Evolutionary conservation across 208 protist species (phyloP), one percentile per base, ranked within the genome.

Genomic region (Tetramitus jugosus): DNA sequence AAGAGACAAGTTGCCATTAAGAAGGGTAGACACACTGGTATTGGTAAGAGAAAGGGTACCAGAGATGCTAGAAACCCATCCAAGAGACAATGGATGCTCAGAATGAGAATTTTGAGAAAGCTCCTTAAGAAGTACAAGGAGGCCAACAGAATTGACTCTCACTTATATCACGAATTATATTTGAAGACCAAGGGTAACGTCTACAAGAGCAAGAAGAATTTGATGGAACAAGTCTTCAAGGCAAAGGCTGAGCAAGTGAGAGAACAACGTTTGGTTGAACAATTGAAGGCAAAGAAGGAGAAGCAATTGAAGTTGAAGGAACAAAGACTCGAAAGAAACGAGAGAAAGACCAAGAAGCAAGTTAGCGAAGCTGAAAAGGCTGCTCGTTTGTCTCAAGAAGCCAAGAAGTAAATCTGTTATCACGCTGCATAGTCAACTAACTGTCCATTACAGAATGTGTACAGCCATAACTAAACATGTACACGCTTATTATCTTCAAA

Each of bases 191-290:
- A 99, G 91, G 97, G 97, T 96, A 98, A 98, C 91, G 92, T 94
- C 69, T 99, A 98, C 95, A 97, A 97, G 89, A 99, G 98, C 94
- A 99, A 99, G 91, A 94, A 96, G 83, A 96, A 94, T 76, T 89
- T 99, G 35, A 92, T 99, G 86, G 97, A 98, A 89, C 87, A 97
- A 92, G 98, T 99, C 88, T 88, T 94, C 89, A 96, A 94, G 87
- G 90, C 91, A 79, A 98, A 98, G 92, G 94, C 93, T 79, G 94
- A 98, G 85, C 90, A 95, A 86, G 83, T 88, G 76, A 92, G 94
- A 84, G 91, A 94, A 82, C 94, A 96, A 86, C 83, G 90, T 82
- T 82, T 98, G 29, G 91, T 91, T 77, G 95, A 97, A 80, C 88
- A 91, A 85, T 81, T 91, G 65, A 79, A 83, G 23, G 89, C 87